phyloP scores from a whole-genome alignment of 1,284 basidiomycete genomes.

The Sporisorium reilianum region DNA sequence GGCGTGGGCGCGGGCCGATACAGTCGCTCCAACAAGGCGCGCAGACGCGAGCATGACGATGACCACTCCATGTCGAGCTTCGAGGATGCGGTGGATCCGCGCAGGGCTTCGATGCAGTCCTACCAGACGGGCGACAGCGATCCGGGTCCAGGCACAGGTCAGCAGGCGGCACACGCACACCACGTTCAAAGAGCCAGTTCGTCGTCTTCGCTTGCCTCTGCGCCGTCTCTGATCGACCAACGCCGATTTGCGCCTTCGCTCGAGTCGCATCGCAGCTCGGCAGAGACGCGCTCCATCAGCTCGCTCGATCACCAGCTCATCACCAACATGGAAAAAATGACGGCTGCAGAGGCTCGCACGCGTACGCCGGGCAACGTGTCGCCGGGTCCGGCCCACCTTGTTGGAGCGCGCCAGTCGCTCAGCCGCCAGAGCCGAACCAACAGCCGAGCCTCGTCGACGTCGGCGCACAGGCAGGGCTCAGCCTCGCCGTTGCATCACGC shows the following conservation, averaged over 20 bases:
- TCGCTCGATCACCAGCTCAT: slow-evolving; percentile 64
- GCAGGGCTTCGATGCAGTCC: slow-evolving; percentile 59
- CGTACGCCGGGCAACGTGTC: slow-evolving; percentile 55
- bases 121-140: slow-evolving; percentile 63
- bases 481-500: slow-evolving; percentile 64
- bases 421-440: slow-evolving; percentile 57
- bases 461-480: slow-evolving; percentile 59
- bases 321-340: slow-evolving; percentile 64
- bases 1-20: slow-evolving; percentile 39
- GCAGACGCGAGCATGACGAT: slow-evolving; percentile 52
- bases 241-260: slow-evolving; percentile 50
- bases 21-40: slow-evolving; percentile 43
- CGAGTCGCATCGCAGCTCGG: slow-evolving; percentile 48
- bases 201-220: slow-evolving; percentile 55
- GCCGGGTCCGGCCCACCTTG: slow-evolving; percentile 50
- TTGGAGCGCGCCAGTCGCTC: slow-evolving; percentile 48
- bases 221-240: slow-evolving; percentile 49
- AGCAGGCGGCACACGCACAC: slow-evolving; percentile 34
- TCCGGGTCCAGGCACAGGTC: slow-evolving; percentile 52
- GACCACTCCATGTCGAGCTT: slow-evolving; percentile 58
- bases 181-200: slow-evolving; percentile 57
- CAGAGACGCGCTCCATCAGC: slow-evolving; percentile 53
- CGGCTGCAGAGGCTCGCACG: slow-evolving; percentile 54
- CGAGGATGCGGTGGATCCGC: slow-evolving; percentile 50
- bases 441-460: slow-evolving; percentile 60